A percentile compares a stretch with the other conserved stretches of the same genome.
Conservation (phyloP, 1,284 basidiomycete species). For the Trichosporon ovoides region DNA sequence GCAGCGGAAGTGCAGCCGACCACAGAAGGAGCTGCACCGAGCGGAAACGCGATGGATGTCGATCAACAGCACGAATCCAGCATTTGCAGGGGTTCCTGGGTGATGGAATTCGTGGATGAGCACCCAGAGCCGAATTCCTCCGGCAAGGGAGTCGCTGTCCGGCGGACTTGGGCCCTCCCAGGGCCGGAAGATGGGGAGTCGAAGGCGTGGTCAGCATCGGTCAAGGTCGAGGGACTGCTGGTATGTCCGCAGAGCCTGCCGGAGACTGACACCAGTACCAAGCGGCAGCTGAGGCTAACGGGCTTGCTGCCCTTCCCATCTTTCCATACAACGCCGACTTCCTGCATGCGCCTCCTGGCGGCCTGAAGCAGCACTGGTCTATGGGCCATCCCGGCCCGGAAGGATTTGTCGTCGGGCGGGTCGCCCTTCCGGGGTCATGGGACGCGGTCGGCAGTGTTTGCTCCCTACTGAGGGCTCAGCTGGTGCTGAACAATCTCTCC, state of each 20-base stretch:
- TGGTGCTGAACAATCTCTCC: conserved; percentile 32
- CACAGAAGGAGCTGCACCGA: background rate
- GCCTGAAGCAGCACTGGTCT: conserved; percentile 35
- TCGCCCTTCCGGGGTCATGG: conserved; percentile 22
- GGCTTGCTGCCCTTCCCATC: conserved; percentile 2
- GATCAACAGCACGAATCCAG: background rate
- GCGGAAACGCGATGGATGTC: conserved; percentile 7
- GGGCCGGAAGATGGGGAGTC: conserved; percentile 9
- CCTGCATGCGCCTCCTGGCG: conserved; percentile 14
- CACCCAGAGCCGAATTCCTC: background rate
- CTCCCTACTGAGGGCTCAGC: conserved; percentile 26
- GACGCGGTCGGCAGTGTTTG: conserved; percentile 17
- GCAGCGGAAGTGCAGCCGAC: background rate
- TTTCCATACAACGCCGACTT: conserved; percentile 35
- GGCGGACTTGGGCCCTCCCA: conserved; percentile 28
- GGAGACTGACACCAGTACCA: conserved; percentile 2
- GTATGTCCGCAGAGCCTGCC: conserved; percentile 18
- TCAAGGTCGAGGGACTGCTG: conserved; percentile 35
- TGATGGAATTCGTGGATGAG: conserved; percentile 16
- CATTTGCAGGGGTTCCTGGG: conserved; percentile 15
- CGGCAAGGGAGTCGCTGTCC: conserved; percentile 27
- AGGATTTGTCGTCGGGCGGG: conserved; percentile 35
- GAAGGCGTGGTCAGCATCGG: conserved; percentile 19
- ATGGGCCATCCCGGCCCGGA: conserved; percentile 34
- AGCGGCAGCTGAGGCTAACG: conserved; percentile 1